A percentile compares a stretch with the other conserved stretches of the same genome.
These are phyloP conservation scores for Vickermania ingenoplastis DNA, from an alignment of 208 protist species.

Conservation along the genomic window DNA sequence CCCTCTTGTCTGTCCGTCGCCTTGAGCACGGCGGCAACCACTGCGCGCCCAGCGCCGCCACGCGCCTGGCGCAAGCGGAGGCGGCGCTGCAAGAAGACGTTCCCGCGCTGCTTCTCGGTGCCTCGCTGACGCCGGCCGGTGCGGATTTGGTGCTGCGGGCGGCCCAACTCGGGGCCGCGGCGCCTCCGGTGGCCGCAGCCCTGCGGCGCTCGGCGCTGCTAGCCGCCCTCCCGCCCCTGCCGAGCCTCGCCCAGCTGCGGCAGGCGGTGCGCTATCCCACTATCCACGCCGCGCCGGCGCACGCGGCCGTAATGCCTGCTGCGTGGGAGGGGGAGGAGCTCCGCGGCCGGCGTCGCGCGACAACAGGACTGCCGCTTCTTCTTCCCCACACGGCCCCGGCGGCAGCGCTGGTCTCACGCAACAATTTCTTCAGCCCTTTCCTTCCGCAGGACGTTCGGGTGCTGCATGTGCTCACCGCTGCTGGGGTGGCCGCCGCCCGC, in stretches of 20 bases:
- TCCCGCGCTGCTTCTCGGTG: not conserved
- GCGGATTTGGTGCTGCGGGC: not conserved
- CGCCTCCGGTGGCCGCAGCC: constrained; percentile 12
- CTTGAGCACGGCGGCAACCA: too few species aligned
- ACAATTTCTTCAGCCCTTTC: constrained; percentile 50
- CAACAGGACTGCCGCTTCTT: not conserved
- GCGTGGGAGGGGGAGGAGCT: not conserved
- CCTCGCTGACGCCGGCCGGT: not conserved
- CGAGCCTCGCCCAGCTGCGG: constrained; percentile 37
- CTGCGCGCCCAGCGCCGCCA: not conserved
- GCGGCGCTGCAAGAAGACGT: not conserved
- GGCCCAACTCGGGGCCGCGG: constrained; percentile 2
- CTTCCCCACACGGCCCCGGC: constrained; percentile 1
- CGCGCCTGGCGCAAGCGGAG: not conserved
- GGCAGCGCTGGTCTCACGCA: not conserved
- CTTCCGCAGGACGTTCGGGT: constrained; percentile 46
- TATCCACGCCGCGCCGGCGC: not conserved
- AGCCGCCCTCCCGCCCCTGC: constrained; percentile 25
- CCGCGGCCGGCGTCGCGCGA: not conserved
- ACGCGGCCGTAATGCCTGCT: not conserved
- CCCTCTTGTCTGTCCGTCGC: too few species aligned
- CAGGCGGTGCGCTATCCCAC: not conserved
- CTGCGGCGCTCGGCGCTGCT: constrained; percentile 33
- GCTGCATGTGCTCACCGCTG: constrained; percentile 43
- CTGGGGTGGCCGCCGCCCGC: not conserved